phyloP scores from a whole-genome alignment of 768 basidiomycete species.

The Symmetrospora coprosmae region DNA sequence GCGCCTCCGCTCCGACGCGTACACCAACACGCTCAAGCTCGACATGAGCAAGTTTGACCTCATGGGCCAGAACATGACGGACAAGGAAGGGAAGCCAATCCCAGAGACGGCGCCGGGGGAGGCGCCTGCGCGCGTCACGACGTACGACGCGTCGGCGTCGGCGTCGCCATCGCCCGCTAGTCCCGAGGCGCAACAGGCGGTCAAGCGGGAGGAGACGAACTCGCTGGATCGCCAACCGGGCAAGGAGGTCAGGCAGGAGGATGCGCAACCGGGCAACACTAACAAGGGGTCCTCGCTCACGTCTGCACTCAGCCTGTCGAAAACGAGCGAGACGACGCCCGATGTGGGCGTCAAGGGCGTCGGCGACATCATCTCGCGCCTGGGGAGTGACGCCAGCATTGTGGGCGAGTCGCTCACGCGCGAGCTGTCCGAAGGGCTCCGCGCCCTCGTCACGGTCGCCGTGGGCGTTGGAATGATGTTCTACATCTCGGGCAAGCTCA shows the following conservation, averaged over 20 bases:
- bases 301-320: not conserved
- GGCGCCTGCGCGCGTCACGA: too few relatives aligned
- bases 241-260: too few relatives aligned
- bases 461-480: conserved; percentile 98
- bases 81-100: not conserved
- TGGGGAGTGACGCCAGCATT: conserved; percentile 81
- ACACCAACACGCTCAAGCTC: conserved; percentile 65
- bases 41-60: conserved; percentile 84
- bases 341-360: conserved; percentile 45
- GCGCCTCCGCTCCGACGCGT: conserved; percentile 65
- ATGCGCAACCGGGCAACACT: too few relatives aligned
- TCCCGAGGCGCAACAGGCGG: not conserved
- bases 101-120: too few relatives aligned
- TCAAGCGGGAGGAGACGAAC: too few relatives aligned
- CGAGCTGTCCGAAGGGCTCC: conserved; percentile 43
- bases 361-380: conserved; percentile 79
- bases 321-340: not conserved
- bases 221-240: too few relatives aligned
- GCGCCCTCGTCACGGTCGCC: conserved; percentile 76
- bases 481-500: conserved; percentile 53
- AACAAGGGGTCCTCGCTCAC: too few relatives aligned
- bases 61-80: conserved; percentile 7
- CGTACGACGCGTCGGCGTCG: too few relatives aligned
- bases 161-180: too few relatives aligned
- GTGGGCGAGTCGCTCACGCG: conserved; percentile 51